A percentile compares a stretch with the other conserved stretches of the same genome.
Evolutionary conservation across 441 rosid species (phyloP).

Genomic region (Erodium moschatum): DNA sequence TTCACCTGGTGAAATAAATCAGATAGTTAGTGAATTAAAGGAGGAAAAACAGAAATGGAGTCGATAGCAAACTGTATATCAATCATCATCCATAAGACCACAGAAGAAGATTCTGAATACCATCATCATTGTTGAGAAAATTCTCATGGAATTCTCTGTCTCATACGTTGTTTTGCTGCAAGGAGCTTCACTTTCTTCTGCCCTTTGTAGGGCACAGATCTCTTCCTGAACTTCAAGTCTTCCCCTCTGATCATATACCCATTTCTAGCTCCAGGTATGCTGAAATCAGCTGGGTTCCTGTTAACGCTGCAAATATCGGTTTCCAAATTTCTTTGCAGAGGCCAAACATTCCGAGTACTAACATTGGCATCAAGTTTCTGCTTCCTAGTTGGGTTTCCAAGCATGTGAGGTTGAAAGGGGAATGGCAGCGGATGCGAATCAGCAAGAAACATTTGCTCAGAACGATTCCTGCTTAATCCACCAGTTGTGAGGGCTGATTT

Average conservation of each 20-base stretch:
- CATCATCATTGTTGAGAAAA: constrained; percentile 20
- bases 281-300: constrained; percentile 91
- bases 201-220: constrained; percentile 35
- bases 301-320: constrained; percentile 48
- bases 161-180: constrained; percentile 30
- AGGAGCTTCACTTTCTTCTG: constrained; percentile 34
- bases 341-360: constrained; percentile 25
- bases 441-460: constrained; percentile 33
- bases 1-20: neutral
- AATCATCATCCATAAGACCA: neutral
- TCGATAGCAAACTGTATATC: neutral
- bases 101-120: constrained; percentile 22
- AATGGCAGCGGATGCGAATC: constrained; percentile 34
- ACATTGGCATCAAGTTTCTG: constrained; percentile 29
- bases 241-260: constrained; percentile 54
- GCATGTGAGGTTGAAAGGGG: constrained; percentile 32
- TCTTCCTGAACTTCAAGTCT: constrained; percentile 40
- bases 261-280: constrained; percentile 57
- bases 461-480: constrained; percentile 34
- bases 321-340: constrained; percentile 30
- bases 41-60: neutral
- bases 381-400: constrained; percentile 29
- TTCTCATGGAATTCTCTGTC: constrained; percentile 21
- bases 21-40: neutral
- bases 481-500: constrained; percentile 26